These are phyloP conservation scores for Colletotrichum caudatum DNA, from an alignment of 2,329 filamentous ascomycete genomes.

Conservation along the genomic window DNA sequence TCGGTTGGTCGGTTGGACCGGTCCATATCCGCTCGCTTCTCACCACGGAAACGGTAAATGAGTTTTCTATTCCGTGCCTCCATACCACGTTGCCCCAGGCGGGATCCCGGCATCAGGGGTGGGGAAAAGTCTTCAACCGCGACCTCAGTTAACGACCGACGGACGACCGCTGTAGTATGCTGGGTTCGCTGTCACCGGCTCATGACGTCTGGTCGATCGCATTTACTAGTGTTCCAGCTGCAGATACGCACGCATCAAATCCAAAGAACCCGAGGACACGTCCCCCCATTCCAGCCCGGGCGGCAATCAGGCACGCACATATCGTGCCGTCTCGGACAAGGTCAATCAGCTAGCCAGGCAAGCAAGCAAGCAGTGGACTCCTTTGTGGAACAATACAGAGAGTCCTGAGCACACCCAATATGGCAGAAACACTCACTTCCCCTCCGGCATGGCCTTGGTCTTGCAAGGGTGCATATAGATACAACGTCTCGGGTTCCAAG, in stretches of 20 bases:
- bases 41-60: constrained; percentile 40
- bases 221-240: constrained; percentile 3
- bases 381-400: constrained; percentile 1
- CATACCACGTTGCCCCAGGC: constrained; percentile 10
- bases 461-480: neutral
- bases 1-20: neutral
- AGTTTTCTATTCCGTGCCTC: constrained; percentile 22
- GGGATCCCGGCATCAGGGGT: constrained; percentile 21
- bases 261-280: constrained; percentile 10
- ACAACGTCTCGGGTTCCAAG: constrained; percentile 24
- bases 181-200: constrained; percentile 18
- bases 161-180: constrained; percentile 15
- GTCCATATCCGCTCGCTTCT: constrained; percentile 9
- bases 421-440: constrained; percentile 27
- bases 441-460: constrained; percentile 7
- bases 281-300: constrained; percentile 1
- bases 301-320: constrained; percentile 16
- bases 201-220: constrained; percentile 15
- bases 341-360: too few species aligned
- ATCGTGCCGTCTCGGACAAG: neutral
- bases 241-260: constrained; percentile 3
- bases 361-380: constrained; percentile 1
- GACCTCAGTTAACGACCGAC: constrained; percentile 14
- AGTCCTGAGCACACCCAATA: constrained; percentile 8
- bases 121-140: constrained; percentile 20